Evolutionary conservation across 2,329 filamentous ascomycete genomes (phyloP), one percentile per base, ranked within the genome.

Genomic region (Alternaria metachromatica): DNA sequence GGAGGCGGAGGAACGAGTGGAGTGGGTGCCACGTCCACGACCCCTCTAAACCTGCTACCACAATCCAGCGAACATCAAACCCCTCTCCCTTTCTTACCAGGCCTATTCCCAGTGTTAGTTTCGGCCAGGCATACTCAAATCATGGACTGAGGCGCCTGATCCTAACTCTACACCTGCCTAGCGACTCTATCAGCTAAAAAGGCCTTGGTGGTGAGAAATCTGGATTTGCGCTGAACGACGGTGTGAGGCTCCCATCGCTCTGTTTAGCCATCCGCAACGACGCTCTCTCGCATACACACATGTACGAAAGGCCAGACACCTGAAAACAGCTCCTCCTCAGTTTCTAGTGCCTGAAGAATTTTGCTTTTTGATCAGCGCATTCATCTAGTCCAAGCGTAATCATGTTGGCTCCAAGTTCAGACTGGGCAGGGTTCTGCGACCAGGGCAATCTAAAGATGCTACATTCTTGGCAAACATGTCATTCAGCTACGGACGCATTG

Each of bases 1-100:
- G 63, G 63, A 65, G 64, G 50, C 60, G 50, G 61, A 59, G 67
- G 67, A 70, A 66, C 65, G 64, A 72, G 70, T 67, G 64, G 70
- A 68, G 69, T 53, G 49, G 28, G 49, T 65, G 72, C 67, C 67
- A 69, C 62, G 59, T 67, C 64, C 49, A 69, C 60, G 63, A 65
- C 65, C 64, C 66, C 67, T 71, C 68, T 64, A 65, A 60, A 43
- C 59, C 53, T 60, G 59, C 51, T 63, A 65, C 62, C 63, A 65
- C 41, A 45, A 62, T 58, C 60, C 62, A 60, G 55, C 63, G 60
- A 68, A 68, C 67, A 66, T 58, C 62, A 67, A 64, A 63, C 60
- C 48, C 33, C 21, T 28, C 44, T 20, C 15, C 11, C 49, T 28
- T 56, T 25, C 46, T 41, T 56, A 20, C 28, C 30, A 44, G 21